phyloP scores from a whole-genome alignment of 2,329 filamentous ascomycete species.

The Sclerotinia borealis region DNA sequence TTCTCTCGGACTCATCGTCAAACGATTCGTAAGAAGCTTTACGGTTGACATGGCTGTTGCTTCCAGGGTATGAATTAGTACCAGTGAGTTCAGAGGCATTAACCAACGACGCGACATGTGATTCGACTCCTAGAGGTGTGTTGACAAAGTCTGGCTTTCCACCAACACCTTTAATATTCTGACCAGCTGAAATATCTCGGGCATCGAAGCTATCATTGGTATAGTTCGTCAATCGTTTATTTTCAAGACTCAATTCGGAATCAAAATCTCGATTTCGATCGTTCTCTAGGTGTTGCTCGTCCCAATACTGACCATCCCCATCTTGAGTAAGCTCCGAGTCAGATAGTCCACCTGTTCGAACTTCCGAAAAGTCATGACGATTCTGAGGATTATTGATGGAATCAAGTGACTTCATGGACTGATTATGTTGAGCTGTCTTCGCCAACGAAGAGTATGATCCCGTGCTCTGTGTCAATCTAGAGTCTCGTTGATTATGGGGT shows the following conservation, averaged over 20 bases:
- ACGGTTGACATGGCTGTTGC: conserved; percentile 35
- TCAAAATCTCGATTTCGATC: conserved; percentile 44
- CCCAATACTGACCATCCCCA: conserved; percentile 32
- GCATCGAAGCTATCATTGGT: conserved; percentile 51
- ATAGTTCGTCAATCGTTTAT: conserved; percentile 46
- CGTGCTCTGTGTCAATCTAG: conserved; percentile 45
- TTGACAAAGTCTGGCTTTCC: conserved; percentile 74
- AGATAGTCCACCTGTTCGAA: conserved; percentile 31
- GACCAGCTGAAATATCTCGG: conserved; percentile 53
- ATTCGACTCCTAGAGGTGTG: conserved; percentile 69
- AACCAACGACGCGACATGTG: conserved; percentile 78
- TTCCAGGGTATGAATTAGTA: conserved; percentile 42
- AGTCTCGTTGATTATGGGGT: conserved; percentile 45
- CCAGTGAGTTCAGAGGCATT: conserved; percentile 72
- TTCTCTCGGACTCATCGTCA: conserved; percentile 32
- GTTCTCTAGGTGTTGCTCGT: conserved; percentile 33
- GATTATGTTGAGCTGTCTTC: conserved; percentile 46
- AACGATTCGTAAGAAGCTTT: conserved; percentile 31
- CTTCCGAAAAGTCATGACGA: conserved; percentile 31
- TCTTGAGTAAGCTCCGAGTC: conserved; percentile 43
- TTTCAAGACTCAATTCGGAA: conserved; percentile 50
- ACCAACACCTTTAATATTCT: conserved; percentile 63
- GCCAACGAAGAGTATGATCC: conserved; percentile 59
- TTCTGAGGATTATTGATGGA: conserved; percentile 29
- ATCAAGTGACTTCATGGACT: conserved; percentile 46